Evolutionary conservation across 1,139 yeast species (phyloP).

Genomic region (Saccharomyces hybrid): DNA sequence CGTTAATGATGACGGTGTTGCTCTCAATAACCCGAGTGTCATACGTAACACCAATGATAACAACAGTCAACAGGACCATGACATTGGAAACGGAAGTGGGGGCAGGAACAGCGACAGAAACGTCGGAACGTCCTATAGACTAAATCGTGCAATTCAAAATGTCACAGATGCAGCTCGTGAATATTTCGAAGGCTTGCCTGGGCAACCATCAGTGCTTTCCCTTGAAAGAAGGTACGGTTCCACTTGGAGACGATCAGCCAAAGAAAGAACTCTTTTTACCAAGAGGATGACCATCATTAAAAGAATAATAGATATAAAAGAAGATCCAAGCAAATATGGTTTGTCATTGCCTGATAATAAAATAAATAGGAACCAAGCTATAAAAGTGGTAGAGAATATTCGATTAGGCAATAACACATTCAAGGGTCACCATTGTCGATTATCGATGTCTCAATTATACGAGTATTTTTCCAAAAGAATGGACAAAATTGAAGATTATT

Average conservation of each 20-base stretch:
- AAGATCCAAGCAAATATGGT: slow-evolving; percentile 18
- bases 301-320: slow-evolving; percentile 18
- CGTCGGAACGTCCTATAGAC: slow-evolving; percentile 11
- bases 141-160: slow-evolving; percentile 23
- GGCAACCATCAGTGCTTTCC: slow-evolving; percentile 23
- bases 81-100: neutral
- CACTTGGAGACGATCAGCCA: slow-evolving; percentile 23
- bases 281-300: slow-evolving; percentile 26
- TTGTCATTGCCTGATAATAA: slow-evolving; percentile 10
- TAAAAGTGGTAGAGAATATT: slow-evolving; percentile 24
- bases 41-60: neutral
- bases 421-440: slow-evolving; percentile 15
- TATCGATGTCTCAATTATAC: slow-evolving; percentile 24
- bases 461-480: slow-evolving; percentile 23
- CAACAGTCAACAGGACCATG: neutral
- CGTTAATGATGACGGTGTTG: neutral
- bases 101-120: slow-evolving; percentile 3
- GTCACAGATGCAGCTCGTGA: slow-evolving; percentile 26
- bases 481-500: slow-evolving; percentile 21
- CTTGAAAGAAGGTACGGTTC: slow-evolving; percentile 27
- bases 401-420: slow-evolving; percentile 25
- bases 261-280: slow-evolving; percentile 26
- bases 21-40: neutral
- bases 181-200: slow-evolving; percentile 27
- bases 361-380: slow-evolving; percentile 18